A percentile compares a stretch with the other conserved stretches of the same genome.
phyloP scores from a whole-genome alignment of 257 asterid species.

The Avicennia marina region DNA sequence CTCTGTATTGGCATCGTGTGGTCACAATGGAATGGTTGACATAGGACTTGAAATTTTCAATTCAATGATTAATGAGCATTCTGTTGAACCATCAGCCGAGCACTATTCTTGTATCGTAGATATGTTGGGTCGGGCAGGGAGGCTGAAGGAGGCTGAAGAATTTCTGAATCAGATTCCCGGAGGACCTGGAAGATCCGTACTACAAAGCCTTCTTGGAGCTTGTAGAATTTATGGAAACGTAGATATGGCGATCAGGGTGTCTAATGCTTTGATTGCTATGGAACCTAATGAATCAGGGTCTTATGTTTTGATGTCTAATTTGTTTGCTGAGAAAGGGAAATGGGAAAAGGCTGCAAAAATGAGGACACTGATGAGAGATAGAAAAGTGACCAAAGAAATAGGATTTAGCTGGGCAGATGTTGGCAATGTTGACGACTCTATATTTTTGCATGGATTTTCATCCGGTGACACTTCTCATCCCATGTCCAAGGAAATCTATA shows the following conservation, averaged over 20 bases:
- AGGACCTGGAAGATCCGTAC: constrained; percentile 71
- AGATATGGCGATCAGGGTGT: constrained; percentile 61
- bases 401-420: constrained; percentile 95
- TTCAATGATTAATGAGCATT: constrained; percentile 51
- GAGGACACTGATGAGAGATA: constrained; percentile 73
- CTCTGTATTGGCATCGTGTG: constrained; percentile 76
- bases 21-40: constrained; percentile 74
- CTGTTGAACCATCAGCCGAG: constrained; percentile 58
- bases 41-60: constrained; percentile 51
- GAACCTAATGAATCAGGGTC: constrained; percentile 76
- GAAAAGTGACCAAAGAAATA: constrained; percentile 67
- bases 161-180: constrained; percentile 62
- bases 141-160: constrained; percentile 73
- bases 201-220: constrained; percentile 80
- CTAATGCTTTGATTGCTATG: constrained; percentile 54
- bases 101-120: constrained; percentile 83
- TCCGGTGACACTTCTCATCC: constrained; percentile 82
- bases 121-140: constrained; percentile 87
- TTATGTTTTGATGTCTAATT: constrained; percentile 80
- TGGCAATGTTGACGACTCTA: constrained; percentile 40
- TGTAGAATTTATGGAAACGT: constrained; percentile 71
- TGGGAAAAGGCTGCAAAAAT: constrained; percentile 83
- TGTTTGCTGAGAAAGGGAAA: constrained; percentile 89
- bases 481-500: constrained; percentile 48
- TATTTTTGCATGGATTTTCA: constrained; percentile 65